Percentiles rank a stretch among this genome's conserved stretches.
Evolutionary conservation across 1,139 yeast genomes (phyloP).

Genomic region (Yamadazyma triangularis): DNA sequence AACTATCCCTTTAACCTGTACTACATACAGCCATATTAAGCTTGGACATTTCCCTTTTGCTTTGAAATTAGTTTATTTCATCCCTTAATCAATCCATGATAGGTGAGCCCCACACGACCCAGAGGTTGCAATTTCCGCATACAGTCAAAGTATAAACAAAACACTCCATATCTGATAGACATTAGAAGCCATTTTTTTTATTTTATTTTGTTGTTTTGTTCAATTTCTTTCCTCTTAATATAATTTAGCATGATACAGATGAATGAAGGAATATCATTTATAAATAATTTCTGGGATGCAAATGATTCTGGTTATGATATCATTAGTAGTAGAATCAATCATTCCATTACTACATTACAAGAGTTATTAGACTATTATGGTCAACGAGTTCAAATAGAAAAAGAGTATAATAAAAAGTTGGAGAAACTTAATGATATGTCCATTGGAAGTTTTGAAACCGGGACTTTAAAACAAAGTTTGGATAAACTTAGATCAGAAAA

Average conservation of each 20-base stretch:
- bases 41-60: too few relatives aligned
- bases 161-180: too few relatives aligned
- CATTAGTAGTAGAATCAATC: slow-evolving; percentile 28
- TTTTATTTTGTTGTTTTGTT: too few relatives aligned
- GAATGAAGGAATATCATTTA: slow-evolving; percentile 18
- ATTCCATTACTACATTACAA: slow-evolving; percentile 33
- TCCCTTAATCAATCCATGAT: too few relatives aligned
- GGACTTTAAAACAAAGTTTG: slow-evolving; percentile 53
- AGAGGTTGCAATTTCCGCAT: too few relatives aligned
- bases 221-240: too few relatives aligned
- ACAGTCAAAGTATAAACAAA: too few relatives aligned
- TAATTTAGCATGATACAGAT: slow-evolving; percentile 1
- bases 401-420: slow-evolving; percentile 60
- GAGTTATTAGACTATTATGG: slow-evolving; percentile 43
- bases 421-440: slow-evolving; percentile 41
- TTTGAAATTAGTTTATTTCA: too few relatives aligned
- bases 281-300: slow-evolving; percentile 44
- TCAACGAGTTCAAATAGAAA: slow-evolving; percentile 59
- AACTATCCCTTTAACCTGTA: too few relatives aligned
- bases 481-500: slow-evolving; percentile 57
- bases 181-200: too few relatives aligned
- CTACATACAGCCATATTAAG: too few relatives aligned
- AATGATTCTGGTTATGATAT: slow-evolving; percentile 31
- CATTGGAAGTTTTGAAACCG: slow-evolving; percentile 60
- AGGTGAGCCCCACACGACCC: too few relatives aligned